phyloP scores from a whole-genome alignment of 2,329 filamentous ascomycete genomes.

The Whalleya microplaca region DNA sequence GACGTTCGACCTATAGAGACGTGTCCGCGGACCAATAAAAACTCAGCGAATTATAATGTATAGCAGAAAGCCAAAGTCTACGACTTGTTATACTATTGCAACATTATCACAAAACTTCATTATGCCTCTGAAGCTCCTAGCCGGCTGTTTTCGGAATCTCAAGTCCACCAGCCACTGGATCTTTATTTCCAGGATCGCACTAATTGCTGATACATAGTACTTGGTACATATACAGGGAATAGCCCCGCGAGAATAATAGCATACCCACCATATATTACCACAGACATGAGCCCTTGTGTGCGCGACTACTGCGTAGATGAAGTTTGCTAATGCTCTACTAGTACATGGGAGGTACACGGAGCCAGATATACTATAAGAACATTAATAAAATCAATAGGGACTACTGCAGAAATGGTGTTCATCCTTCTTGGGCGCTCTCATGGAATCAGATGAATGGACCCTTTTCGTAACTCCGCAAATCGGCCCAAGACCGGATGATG shows the following conservation, averaged over 20 bases:
- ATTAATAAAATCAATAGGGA: neutral
- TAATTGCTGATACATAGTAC: too few relatives aligned
- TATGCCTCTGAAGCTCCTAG: neutral
- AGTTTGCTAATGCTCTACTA: neutral
- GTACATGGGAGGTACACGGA: neutral
- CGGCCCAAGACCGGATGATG: slow-evolving; percentile 25
- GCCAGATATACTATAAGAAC: too few relatives aligned
- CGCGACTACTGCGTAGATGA: neutral
- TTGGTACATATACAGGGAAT: neutral
- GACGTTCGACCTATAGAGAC: neutral
- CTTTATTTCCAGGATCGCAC: neutral
- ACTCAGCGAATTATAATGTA: neutral
- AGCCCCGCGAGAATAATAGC: neutral
- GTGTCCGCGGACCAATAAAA: neutral
- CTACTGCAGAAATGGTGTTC: neutral
- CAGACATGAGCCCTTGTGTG: neutral
- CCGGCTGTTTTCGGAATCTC: neutral
- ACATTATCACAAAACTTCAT: neutral
- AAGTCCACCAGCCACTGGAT: neutral
- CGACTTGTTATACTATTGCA: neutral
- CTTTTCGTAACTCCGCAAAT: slow-evolving; percentile 22
- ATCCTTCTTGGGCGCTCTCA: slow-evolving; percentile 11
- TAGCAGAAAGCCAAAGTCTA: neutral
- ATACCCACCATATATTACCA: neutral
- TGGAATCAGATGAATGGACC: neutral